Base-by-base conservation (phyloP, 2,329 filamentous ascomycete genomes). In the Tolypocladium sp. region DNA sequence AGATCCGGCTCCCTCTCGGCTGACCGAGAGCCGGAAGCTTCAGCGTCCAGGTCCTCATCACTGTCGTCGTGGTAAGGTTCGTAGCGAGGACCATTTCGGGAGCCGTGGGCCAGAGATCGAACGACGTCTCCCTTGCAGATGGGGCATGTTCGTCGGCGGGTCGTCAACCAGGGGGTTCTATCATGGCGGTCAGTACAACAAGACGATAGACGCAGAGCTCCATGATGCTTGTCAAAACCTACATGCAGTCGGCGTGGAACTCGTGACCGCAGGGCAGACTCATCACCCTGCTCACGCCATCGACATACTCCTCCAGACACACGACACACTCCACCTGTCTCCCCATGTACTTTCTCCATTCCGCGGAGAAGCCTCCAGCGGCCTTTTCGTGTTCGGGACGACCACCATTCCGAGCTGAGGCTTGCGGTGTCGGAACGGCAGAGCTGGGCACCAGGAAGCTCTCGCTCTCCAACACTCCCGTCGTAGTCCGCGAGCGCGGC, bases 51-150 rank as follows among this genome's bases (percentile, higher is more conserved):
- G 9, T 72, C 79, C 0, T 82, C 77, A 30, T 78, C 76, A 41
- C 75, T 77, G 54, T 81, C 80, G 58, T 83, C 81, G n/a, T 73
- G 78, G 60, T 83, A 84, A 2, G 79, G 74, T 53, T 82, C 81
- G 60, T 83, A 83, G 38, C 79, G 74, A 20, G 81, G 80, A 46
- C 74, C 77, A 3, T 79, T 81, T 7, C 79, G 73, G 17, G 77
- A 76, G 12, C 79, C 78, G 38, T 78, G 79, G 22, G 85, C 82
- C 63, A 91, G 73, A 10, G 83, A 86, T 37, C 83, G 79, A 20
- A 99, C 93, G 41, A 99, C 94, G 70, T 99, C 94, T 55, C 92
- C 92, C 77, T 99, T 99, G 78, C 94, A 99, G 61, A 99, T 97
- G 0, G 94, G 94, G 68, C 94, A 99, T n/a, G 94, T 99, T 63